These are phyloP conservation scores for Sextonia rubra DNA, from an alignment of 164 flowering plant genomes.

Conservation along the genomic window DNA sequence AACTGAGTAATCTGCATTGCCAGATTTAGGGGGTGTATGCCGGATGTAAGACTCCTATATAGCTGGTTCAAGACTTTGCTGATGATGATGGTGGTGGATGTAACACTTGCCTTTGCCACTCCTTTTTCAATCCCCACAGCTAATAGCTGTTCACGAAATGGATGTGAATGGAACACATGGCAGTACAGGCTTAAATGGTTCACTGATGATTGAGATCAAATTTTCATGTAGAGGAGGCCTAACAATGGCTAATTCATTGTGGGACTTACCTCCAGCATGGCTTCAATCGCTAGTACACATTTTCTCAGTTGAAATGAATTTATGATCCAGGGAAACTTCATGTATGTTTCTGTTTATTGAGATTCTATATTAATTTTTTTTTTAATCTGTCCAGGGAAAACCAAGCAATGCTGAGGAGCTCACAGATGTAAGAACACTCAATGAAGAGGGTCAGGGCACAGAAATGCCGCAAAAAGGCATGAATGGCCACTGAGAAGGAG, in stretches of 20 bases:
- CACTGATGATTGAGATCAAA: background rate
- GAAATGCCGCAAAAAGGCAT: slow-evolving; percentile 10
- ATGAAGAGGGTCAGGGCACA: background rate
- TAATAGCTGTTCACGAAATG: too few species aligned
- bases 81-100: too few species aligned
- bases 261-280: background rate
- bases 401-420: slow-evolving; percentile 24
- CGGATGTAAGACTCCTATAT: too few species aligned
- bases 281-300: background rate
- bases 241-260: background rate
- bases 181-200: background rate
- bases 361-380: background rate
- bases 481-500: background rate
- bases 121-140: too few species aligned
- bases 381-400: slow-evolving; percentile 31
- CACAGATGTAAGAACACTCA: slow-evolving; percentile 8
- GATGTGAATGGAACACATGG: background rate
- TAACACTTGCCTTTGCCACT: too few species aligned
- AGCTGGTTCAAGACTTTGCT: too few species aligned
- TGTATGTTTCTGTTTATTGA: background rate
- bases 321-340: background rate
- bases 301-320: background rate
- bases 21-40: too few species aligned
- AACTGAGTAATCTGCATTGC: too few species aligned
- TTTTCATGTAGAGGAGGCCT: background rate